phyloP scores from a whole-genome alignment of 2,329 filamentous ascomycete genomes.

The Aspergillus aculeatinus region DNA sequence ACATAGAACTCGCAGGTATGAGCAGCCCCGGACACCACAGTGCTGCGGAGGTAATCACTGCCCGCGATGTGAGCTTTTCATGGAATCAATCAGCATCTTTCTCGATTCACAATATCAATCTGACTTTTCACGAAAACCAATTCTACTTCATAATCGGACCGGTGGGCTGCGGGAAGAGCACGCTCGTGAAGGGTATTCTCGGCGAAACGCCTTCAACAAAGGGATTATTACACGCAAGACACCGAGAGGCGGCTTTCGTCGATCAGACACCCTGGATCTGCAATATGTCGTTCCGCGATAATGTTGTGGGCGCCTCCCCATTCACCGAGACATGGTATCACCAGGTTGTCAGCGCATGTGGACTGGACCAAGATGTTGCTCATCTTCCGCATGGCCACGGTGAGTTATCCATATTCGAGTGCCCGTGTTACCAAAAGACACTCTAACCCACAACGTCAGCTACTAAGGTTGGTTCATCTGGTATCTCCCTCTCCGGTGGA shows the following conservation, averaged over 20 bases:
- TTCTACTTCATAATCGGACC: slow-evolving; percentile 38
- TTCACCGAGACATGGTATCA: not conserved
- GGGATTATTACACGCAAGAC: slow-evolving; percentile 43
- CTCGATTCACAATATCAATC: not conserved
- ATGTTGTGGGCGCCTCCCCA: slow-evolving; percentile 51
- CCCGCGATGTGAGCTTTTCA: no score
- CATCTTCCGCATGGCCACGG: not conserved
- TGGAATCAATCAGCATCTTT: no score
- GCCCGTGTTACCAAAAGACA: no score
- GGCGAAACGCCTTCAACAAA: slow-evolving; percentile 76
- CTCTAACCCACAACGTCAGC: no score
- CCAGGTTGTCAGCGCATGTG: not conserved
- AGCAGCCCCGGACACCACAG: no score
- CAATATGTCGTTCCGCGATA: slow-evolving; percentile 73
- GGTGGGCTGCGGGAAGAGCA: slow-evolving; percentile 47
- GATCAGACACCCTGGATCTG: slow-evolving; percentile 79
- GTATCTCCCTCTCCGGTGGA: not conserved
- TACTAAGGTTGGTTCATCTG: not conserved
- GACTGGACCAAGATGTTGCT: not conserved
- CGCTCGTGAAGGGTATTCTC: slow-evolving; percentile 74
- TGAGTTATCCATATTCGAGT: no score
- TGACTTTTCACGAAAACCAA: not conserved
- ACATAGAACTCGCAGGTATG: no score
- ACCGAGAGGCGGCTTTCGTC: slow-evolving; percentile 4
- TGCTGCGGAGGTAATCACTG: no score